These are phyloP conservation scores for Thyridium curvatum DNA, from an alignment of 2,329 filamentous ascomycete species.

Conservation along the genomic window DNA sequence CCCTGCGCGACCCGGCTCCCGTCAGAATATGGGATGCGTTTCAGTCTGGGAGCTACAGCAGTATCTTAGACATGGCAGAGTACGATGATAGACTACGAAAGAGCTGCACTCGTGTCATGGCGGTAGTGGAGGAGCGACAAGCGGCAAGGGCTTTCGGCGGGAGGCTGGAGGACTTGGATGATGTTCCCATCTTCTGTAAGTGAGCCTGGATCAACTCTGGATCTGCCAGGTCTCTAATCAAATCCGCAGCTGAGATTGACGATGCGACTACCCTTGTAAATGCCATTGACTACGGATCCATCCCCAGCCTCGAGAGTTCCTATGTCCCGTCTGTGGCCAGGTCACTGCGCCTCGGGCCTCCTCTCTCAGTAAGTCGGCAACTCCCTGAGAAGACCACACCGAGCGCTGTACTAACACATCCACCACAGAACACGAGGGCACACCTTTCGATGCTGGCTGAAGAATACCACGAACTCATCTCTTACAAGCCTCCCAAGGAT, in stretches of 20 bases:
- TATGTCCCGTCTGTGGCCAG: constrained; percentile 31
- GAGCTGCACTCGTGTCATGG: constrained; percentile 47
- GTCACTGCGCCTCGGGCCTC: constrained; percentile 42
- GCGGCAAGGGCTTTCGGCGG: constrained; percentile 35
- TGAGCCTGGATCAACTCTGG: constrained; percentile 1
- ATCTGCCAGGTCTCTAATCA: constrained; percentile 5
- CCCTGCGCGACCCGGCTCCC: constrained; percentile 28
- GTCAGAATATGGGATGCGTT: constrained; percentile 42
- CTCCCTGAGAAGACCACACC: background rate
- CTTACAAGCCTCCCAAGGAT: constrained; percentile 39
- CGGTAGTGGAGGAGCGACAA: constrained; percentile 43
- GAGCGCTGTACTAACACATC: background rate
- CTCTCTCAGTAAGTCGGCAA: constrained; percentile 36
- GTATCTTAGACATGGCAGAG: constrained; percentile 38
- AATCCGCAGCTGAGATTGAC: constrained; percentile 29
- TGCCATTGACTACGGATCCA: constrained; percentile 44
- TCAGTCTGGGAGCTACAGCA: constrained; percentile 42
- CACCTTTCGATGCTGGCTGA: constrained; percentile 44
- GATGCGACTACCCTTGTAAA: constrained; percentile 32
- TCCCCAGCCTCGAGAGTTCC: constrained; percentile 39
- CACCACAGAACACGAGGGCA: constrained; percentile 39
- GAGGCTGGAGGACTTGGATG: constrained; percentile 31
- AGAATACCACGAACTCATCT: constrained; percentile 42
- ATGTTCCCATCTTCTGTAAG: constrained; percentile 41
- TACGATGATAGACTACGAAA: constrained; percentile 36